Evolutionary conservation across 2,329 filamentous ascomycete species (phyloP), one percentile per base, ranked within the genome.

Genomic region (Leptographium lundbergii): DNA sequence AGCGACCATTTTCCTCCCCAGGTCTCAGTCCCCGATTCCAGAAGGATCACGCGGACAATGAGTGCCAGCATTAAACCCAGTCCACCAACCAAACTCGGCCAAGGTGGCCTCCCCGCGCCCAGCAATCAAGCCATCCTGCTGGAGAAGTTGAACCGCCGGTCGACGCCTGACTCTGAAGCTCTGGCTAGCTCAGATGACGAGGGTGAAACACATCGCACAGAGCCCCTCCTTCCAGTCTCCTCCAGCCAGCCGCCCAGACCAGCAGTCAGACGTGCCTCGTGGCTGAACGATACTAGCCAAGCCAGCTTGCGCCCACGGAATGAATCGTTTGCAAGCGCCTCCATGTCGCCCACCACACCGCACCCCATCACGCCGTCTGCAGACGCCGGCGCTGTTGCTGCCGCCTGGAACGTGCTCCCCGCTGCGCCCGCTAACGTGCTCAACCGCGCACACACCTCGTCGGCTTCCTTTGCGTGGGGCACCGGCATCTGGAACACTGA

Each of bases 181-280:
- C 76, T 97, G 61, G 91, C 88, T 57, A 97, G 92, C 65, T 96
- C 91, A 14, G 94, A 97, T 71, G 94, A 97, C 70, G 94, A 99
- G 71, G 80, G 77, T 60, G 88, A 96, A 61, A 79, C 84, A 68
- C 78, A 81, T 64, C 77, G 77, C 52, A 76, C 81, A 65, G 81
- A 80, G 2, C 19, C 51, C 1, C 54, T 29, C 47, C 60, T 71
- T 69, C 66, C 69, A 61, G 68, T 70, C 27, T 29, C 56, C 36
- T 34, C 55, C 14, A 6, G 24, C 59, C 81, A 75, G 65, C 79
- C 74, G 56, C 79, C 74, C 56, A 88, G 85, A 66, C 82, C 87
- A 54, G 80, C 32, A 34, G 36, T 80, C 29, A 83, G 89, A 59
- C 83, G 89, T 63, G 81, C 88, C 53, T 95, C 89, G 47, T 96